phyloP scores from a whole-genome alignment of 108 stramenopile genomes.

The Nitzschia palea region DNA sequence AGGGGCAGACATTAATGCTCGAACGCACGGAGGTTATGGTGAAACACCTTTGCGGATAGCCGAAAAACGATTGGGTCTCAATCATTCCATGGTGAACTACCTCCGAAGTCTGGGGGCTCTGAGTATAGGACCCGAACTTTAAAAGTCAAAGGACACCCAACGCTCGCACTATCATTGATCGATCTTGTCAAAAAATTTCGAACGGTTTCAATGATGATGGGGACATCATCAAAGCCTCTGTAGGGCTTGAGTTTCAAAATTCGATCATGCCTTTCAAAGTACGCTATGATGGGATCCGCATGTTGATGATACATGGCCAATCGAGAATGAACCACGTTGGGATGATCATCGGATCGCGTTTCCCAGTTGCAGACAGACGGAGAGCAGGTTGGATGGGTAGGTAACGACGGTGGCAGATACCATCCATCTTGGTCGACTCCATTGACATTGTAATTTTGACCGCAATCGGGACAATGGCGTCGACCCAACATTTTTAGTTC shows the following conservation, averaged over 20 bases:
- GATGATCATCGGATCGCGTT: conserved; percentile 67
- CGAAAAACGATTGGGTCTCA: conserved; percentile 31
- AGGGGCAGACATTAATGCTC: conserved; percentile 53
- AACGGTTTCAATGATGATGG: conserved; percentile 15
- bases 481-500: conserved; percentile 71
- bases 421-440: conserved; percentile 60
- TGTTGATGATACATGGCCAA: conserved; percentile 57
- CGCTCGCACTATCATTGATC: too few species aligned
- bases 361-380: conserved; percentile 33
- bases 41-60: conserved; percentile 46
- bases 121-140: conserved; percentile 45
- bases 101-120: conserved; percentile 41
- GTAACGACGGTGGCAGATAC: conserved; percentile 64
- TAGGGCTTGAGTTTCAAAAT: conserved; percentile 59
- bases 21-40: conserved; percentile 53
- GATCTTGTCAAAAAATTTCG: conserved; percentile 6
- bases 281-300: conserved; percentile 61
- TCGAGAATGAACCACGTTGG: conserved; percentile 48
- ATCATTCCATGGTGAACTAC: conserved; percentile 44
- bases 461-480: conserved; percentile 61
- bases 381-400: conserved; percentile 1
- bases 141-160: neutral
- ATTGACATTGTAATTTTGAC: conserved; percentile 56
- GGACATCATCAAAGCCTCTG: conserved; percentile 63
- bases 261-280: conserved; percentile 37